Evolutionary conservation across 768 basidiomycete species (phyloP).

Genomic region (Tricholoma saponaceum): DNA sequence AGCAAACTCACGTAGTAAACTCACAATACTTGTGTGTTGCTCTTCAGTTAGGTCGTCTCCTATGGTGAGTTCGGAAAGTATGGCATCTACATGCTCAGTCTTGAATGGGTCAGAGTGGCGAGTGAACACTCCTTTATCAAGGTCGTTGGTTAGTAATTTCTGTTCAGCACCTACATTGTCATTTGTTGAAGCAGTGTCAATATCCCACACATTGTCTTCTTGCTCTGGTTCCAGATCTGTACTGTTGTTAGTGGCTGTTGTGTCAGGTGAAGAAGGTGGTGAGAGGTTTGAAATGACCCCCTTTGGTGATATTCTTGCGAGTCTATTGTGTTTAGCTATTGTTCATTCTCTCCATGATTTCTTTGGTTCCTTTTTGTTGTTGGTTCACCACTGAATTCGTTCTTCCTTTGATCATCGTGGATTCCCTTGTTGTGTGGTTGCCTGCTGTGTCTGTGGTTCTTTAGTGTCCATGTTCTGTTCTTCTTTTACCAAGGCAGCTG

Average conservation of each 20-base stretch:
- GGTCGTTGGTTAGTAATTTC: background rate
- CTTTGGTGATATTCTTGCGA: background rate
- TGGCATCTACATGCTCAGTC: constrained; percentile 14
- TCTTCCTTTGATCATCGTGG: background rate
- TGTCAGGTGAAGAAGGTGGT: constrained; percentile 1
- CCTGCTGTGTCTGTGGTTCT: constrained; percentile 3
- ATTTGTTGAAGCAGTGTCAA: background rate
- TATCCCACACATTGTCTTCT: constrained; percentile 2
- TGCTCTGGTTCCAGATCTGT: background rate
- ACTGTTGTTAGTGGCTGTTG: background rate
- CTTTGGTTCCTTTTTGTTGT: background rate
- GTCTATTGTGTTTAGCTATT: background rate
- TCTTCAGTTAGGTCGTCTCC: no score
- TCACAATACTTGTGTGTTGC: constrained; percentile 19
- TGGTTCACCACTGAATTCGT: background rate
- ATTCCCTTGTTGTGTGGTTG: background rate
- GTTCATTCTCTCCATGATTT: background rate
- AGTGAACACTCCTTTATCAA: constrained; percentile 13
- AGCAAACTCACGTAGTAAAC: constrained; percentile 24
- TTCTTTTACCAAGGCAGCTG: no score
- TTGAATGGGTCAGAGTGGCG: constrained; percentile 21
- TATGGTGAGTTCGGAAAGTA: constrained; percentile 17
- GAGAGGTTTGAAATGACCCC: constrained; percentile 10
- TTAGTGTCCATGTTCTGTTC: background rate
- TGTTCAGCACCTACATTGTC: constrained; percentile 1